Conservation (phyloP, 2,329 filamentous ascomycete genomes). For the Pseudopyricularia cyperi region DNA sequence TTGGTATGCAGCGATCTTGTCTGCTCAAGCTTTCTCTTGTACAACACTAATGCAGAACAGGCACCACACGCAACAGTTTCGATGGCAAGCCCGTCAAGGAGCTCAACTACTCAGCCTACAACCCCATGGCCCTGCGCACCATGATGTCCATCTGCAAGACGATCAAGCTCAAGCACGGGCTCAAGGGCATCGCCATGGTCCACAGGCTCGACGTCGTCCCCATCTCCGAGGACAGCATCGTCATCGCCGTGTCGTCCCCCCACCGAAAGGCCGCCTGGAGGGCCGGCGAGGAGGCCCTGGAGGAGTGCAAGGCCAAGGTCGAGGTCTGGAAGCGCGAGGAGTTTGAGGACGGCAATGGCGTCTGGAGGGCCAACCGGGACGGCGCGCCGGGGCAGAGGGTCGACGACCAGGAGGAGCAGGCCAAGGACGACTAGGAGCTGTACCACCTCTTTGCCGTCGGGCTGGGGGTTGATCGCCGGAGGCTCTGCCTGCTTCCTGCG, state of each 20-base stretch:
- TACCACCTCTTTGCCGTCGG: not conserved
- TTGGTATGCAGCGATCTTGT: slow-evolving; percentile 30
- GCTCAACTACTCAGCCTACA: slow-evolving; percentile 65
- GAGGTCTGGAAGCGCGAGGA: slow-evolving; percentile 95
- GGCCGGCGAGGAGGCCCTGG: slow-evolving; percentile 79
- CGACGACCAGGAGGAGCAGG: not conserved
- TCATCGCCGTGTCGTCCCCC: slow-evolving; percentile 73
- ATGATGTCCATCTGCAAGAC: slow-evolving; percentile 51
- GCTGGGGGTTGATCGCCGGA: not conserved
- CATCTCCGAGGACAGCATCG: slow-evolving; percentile 84
- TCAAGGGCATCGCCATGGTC: slow-evolving; percentile 64
- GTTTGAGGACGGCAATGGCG: slow-evolving; percentile 57
- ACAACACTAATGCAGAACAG: slow-evolving; percentile 21
- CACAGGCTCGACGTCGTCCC: slow-evolving; percentile 79
- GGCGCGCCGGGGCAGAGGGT: slow-evolving; percentile 43
- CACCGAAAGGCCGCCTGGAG: slow-evolving; percentile 79
- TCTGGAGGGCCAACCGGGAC: slow-evolving; percentile 84
- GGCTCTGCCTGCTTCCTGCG: not conserved
- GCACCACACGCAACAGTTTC: slow-evolving; percentile 69
- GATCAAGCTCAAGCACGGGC: slow-evolving; percentile 44
- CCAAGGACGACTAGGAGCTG: not conserved
- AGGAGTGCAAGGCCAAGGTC: slow-evolving; percentile 72
- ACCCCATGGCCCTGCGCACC: slow-evolving; percentile 53
- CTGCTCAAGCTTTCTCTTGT: not conserved
- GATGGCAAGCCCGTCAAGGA: slow-evolving; percentile 56